phyloP scores from a whole-genome alignment of 2,329 filamentous ascomycete species.

The Chrysosphaeria jannelii region DNA sequence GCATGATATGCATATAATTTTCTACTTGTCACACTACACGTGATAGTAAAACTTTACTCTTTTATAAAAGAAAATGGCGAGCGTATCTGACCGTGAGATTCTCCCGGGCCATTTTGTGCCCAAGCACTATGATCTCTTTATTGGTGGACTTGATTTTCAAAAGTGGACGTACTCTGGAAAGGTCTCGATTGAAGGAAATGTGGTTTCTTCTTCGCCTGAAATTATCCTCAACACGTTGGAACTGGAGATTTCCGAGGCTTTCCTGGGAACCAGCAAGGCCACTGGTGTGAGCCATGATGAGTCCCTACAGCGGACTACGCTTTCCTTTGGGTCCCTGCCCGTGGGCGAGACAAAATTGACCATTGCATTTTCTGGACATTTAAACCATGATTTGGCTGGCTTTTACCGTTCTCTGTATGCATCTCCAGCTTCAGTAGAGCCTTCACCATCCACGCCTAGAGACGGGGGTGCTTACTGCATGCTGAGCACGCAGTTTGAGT shows the following conservation, averaged over 20 bases:
- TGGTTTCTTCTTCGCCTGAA: constrained; percentile 41
- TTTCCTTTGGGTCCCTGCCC: constrained; percentile 36
- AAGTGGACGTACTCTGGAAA: constrained; percentile 53
- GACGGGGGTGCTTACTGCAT: constrained; percentile 39
- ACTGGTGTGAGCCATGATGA: constrained; percentile 51
- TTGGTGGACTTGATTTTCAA: constrained; percentile 53
- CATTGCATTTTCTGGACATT: constrained; percentile 35
- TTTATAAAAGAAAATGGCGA: no score
- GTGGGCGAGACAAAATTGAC: constrained; percentile 19
- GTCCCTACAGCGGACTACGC: constrained; percentile 53
- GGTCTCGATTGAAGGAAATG: constrained; percentile 43
- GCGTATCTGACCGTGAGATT: constrained; percentile 27
- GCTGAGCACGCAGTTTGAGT: constrained; percentile 93
- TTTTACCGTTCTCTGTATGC: constrained; percentile 79
- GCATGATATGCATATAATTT: no score
- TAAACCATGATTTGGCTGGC: constrained; percentile 91
- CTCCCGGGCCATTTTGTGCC: constrained; percentile 43
- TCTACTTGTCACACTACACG: no score
- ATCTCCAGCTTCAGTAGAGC: constrained; percentile 32
- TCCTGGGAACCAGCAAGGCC: constrained; percentile 29
- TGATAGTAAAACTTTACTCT: no score
- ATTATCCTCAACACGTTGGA: constrained; percentile 68
- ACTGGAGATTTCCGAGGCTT: constrained; percentile 39
- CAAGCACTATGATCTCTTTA: constrained; percentile 54
- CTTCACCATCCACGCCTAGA: constrained; percentile 50